These are phyloP conservation scores for Penicillium waksmanii DNA, from an alignment of 495 filamentous ascomycete genomes.

Conservation along the genomic window DNA sequence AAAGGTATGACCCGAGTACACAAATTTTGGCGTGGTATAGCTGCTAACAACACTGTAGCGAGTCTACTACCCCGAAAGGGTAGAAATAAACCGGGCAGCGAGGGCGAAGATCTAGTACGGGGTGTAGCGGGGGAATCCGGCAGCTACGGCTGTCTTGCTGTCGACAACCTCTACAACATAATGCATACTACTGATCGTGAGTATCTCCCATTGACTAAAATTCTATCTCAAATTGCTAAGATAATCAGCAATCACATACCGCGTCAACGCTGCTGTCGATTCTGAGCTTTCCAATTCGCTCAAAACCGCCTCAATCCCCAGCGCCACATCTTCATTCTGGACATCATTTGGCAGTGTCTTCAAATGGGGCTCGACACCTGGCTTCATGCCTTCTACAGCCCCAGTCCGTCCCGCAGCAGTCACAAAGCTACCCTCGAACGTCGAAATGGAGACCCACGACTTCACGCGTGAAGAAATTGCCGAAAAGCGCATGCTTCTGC, in stretches of 20 bases:
- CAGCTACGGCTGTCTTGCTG: slow-evolving; percentile 84
- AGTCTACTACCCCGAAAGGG: slow-evolving; percentile 78
- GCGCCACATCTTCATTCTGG: slow-evolving; percentile 66
- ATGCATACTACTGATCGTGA: slow-evolving; percentile 66
- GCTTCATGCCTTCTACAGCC: slow-evolving; percentile 22
- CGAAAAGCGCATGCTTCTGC: slow-evolving; percentile 80
- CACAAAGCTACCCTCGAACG: slow-evolving; percentile 78
- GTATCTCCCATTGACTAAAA: slow-evolving; percentile 7
- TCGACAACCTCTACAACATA: slow-evolving; percentile 97
- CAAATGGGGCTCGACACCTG: slow-evolving; percentile 46
- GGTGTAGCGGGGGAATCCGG: slow-evolving; percentile 76
- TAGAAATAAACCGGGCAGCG: slow-evolving; percentile 71
- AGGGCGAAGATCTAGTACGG: slow-evolving; percentile 63
- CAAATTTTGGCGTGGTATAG: not conserved
- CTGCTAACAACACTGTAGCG: slow-evolving; percentile 42
- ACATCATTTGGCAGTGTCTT: slow-evolving; percentile 68
- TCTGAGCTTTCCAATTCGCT: slow-evolving; percentile 74
- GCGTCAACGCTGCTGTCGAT: slow-evolving; percentile 89
- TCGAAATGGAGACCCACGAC: slow-evolving; percentile 94
- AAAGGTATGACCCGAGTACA: slow-evolving; percentile 47
- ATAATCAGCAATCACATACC: slow-evolving; percentile 74
- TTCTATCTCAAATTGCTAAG: not conserved
- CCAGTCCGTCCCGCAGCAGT: slow-evolving; percentile 45
- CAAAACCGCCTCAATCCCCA: slow-evolving; percentile 78
- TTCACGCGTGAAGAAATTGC: slow-evolving; percentile 92